Evolutionary conservation across 2,329 filamentous ascomycete species (phyloP).

Genomic region (Fusarium acutatum): DNA sequence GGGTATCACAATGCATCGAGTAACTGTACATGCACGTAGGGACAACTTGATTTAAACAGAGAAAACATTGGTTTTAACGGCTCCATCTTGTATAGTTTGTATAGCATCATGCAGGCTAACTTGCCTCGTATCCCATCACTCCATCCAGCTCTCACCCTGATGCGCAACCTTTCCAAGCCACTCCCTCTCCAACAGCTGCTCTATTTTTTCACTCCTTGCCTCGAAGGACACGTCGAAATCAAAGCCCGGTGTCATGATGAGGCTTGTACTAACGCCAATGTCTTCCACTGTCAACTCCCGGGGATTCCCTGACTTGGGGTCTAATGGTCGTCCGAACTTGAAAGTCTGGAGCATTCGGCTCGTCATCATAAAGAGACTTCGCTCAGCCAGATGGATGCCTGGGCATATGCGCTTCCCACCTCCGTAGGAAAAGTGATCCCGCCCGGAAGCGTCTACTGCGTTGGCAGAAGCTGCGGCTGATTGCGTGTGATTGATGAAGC

Average conservation of each 20-base stretch:
- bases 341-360: neutral
- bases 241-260: neutral
- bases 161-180: neutral
- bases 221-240: neutral
- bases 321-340: neutral
- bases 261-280: neutral
- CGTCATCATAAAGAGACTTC: neutral
- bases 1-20: too few species aligned
- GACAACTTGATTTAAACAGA: too few species aligned
- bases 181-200: neutral
- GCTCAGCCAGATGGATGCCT: neutral
- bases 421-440: neutral
- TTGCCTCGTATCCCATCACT: neutral
- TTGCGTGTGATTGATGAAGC: neutral
- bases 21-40: too few species aligned
- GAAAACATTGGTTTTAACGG: too few species aligned
- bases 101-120: too few species aligned
- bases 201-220: neutral
- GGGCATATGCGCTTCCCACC: neutral
- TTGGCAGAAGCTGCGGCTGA: neutral
- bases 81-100: too few species aligned
- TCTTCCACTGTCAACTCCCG: neutral
- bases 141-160: neutral
- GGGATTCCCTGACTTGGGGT: neutral
- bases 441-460: neutral